Evolutionary conservation across 768 basidiomycete genomes (phyloP).

Genomic region (Lenzites betulinus): DNA sequence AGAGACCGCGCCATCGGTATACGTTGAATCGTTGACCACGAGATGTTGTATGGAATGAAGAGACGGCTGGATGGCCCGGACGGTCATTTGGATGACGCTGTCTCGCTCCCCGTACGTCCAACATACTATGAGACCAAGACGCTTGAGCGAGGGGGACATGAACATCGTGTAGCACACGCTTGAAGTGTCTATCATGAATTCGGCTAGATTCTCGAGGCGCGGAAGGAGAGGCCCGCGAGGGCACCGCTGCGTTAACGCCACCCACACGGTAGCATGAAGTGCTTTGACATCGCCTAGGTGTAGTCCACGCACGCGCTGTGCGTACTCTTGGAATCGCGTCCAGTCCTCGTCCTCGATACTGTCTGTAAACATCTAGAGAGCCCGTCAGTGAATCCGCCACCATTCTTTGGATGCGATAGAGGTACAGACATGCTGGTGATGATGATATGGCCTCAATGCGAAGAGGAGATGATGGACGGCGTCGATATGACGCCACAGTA

Average conservation of each 20-base stretch:
- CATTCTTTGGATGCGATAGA: neutral
- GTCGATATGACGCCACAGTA: neutral
- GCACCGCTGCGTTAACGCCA: neutral
- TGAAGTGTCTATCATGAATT: neutral
- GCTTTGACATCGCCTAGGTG: neutral
- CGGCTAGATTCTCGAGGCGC: neutral
- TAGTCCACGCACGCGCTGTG: constrained; percentile 1
- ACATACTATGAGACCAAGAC: neutral
- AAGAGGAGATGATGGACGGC: neutral
- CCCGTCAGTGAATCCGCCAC: neutral
- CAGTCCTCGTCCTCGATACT: neutral
- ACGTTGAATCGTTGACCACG: neutral
- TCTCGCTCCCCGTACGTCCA: neutral
- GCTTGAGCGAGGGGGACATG: neutral
- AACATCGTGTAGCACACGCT: constrained; percentile 1
- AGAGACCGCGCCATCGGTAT: neutral
- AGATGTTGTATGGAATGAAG: neutral
- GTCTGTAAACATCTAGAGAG: neutral
- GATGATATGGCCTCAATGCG: neutral
- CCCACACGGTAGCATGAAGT: neutral
- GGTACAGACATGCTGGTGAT: neutral
- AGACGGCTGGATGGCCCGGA: neutral
- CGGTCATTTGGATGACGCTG: neutral
- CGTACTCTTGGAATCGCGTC: neutral
- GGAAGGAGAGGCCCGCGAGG: neutral